phyloP scores from a whole-genome alignment of 768 basidiomycete genomes.

The Rhizopogon rudus region DNA sequence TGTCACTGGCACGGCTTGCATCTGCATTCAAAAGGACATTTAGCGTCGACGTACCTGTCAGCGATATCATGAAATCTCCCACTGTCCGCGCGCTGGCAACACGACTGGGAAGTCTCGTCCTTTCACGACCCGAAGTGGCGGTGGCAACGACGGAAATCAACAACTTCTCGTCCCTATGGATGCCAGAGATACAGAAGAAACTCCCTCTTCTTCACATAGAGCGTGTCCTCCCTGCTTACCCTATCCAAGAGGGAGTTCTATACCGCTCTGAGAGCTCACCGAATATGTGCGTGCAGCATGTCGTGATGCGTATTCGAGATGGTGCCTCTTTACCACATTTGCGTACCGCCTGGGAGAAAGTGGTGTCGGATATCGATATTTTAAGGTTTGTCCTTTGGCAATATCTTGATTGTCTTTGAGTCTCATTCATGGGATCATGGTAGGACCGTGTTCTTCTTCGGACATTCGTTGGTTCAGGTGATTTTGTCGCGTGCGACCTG shows the following conservation, averaged over 20 bases:
- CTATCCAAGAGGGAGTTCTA: conserved; percentile 44
- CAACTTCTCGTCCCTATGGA: conserved; percentile 16
- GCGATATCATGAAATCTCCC: conserved; percentile 25
- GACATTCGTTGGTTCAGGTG: conserved; percentile 22
- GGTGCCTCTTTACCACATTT: conserved; percentile 18
- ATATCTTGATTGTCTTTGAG: background rate
- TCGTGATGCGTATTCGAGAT: conserved; percentile 27
- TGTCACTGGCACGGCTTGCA: conserved; percentile 20
- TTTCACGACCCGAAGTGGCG: background rate
- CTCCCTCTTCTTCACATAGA: conserved; percentile 5
- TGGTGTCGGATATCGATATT: conserved; percentile 22
- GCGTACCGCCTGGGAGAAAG: conserved; percentile 29
- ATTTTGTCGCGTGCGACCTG: conserved; percentile 13
- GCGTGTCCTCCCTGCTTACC: conserved; percentile 36
- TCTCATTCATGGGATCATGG: background rate
- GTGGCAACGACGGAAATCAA: background rate
- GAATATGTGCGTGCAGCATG: conserved; percentile 41
- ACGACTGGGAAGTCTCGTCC: conserved; percentile 7
- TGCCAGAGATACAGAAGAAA: conserved; percentile 5
- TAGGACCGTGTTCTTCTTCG: conserved; percentile 30
- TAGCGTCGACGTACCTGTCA: conserved; percentile 14
- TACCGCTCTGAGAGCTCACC: conserved; percentile 33
- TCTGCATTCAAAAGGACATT: conserved; percentile 18
- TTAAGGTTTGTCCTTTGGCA: conserved; percentile 15
- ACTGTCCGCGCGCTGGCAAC: conserved; percentile 16